Evolutionary conservation across 768 basidiomycete genomes (phyloP), one percentile per base, ranked within the genome.

Genomic region (Infundibulicybe gibba): DNA sequence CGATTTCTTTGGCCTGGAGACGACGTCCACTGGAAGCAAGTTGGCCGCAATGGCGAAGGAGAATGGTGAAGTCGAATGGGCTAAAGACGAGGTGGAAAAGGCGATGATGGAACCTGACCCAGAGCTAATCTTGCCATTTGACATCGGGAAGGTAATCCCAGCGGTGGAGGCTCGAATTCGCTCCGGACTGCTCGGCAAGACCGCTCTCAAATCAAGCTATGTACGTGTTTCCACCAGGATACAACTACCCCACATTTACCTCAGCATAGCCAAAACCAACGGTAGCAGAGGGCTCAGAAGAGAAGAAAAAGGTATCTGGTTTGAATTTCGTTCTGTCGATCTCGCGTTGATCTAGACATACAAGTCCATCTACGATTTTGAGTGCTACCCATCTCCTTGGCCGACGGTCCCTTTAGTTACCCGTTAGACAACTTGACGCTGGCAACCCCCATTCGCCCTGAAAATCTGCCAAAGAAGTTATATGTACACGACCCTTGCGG

Each of bases 401-500:
- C 25, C 25, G 25, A 8, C 3, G 25, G 25, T 25, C 25, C 25
- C 25, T 25, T 25, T 25, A 25, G 25, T 8, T 25, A 25, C 25
- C 25, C 25, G 25, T 8, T 25, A 4, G 25, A 25, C 3, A 25
- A 25, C 25, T 25, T 25, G 25, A 25, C 25, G 8, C 8, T 25
- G 25, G 25, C 4, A 25, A 25, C 8, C 8, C 25, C 25, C 25
- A 25, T 25, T 25, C 25, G 25, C 25, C 25, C 25, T 8, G 25
- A 25, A 25, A 25, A 25, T 25, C 61, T 73, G 15, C 76, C 76
- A 0, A 49, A 67, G 53, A 71, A 54, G 15, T 59, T 77, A 9
- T 50, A 68, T 17, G 70, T 76, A 1, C 74, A 76, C 45, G 74
- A 75, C 46, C 74, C 75, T 0, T 73, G 61, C 51, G 54, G 57